Percentiles rank a stretch among this genome's conserved stretches.
phyloP scores from a whole-genome alignment of 2,329 filamentous ascomycete species.

The Pyricularia pennisetigena region DNA sequence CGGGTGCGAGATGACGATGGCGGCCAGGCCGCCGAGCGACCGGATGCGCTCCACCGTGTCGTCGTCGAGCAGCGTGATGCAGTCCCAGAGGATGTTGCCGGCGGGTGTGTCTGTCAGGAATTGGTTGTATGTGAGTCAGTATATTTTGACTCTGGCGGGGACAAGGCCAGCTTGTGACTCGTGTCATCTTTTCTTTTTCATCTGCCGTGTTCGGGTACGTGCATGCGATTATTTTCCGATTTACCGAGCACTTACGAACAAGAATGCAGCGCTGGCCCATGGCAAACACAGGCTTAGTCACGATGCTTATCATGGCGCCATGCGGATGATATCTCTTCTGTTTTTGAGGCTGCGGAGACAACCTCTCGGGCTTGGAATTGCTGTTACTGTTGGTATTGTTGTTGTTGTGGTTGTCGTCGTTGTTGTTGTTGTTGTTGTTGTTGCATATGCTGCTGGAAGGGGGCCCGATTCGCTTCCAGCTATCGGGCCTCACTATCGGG shows the following conservation, averaged over 20 bases:
- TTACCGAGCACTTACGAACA: constrained; percentile 28
- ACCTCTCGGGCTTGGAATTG: neutral
- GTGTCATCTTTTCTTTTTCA: neutral
- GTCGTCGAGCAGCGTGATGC: constrained; percentile 58
- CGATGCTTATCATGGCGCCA: constrained; percentile 37
- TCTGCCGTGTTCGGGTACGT: neutral
- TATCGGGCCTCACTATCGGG: neutral
- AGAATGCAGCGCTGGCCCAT: constrained; percentile 71
- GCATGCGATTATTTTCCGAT: neutral
- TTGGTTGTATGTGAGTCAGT: constrained; percentile 66
- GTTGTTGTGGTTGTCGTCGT: no score
- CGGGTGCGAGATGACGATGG: constrained; percentile 70
- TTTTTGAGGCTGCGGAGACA: neutral
- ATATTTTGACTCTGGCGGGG: constrained; percentile 13
- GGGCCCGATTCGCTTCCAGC: neutral
- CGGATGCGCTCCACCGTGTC: constrained; percentile 50
- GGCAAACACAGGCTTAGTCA: constrained; percentile 48
- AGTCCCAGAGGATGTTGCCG: constrained; percentile 76
- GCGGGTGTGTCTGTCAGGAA: constrained; percentile 50
- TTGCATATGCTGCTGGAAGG: neutral
- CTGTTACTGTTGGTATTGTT: no score
- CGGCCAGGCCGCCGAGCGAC: constrained; percentile 52
- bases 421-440: no score
- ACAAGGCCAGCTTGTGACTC: neutral
- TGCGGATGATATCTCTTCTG: neutral